phyloP scores from a whole-genome alignment of 305 asterid genomes.

The Fraxinus latifolia region DNA sequence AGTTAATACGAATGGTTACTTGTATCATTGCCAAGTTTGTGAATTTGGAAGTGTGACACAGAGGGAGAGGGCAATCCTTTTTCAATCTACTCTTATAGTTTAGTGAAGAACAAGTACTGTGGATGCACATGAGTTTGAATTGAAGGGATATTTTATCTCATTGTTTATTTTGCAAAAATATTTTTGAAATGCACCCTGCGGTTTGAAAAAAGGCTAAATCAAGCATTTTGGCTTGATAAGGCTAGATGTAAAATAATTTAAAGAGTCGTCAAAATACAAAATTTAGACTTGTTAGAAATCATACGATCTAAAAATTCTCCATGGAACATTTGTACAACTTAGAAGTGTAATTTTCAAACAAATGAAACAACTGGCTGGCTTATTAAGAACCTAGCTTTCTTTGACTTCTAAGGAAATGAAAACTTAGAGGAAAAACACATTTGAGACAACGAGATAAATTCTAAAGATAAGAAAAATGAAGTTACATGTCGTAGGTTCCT shows the following conservation, averaged over 20 bases:
- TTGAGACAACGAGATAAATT: neutral
- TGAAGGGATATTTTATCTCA: neutral
- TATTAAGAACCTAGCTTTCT: neutral
- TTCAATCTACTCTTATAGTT: neutral
- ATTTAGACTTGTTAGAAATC: neutral
- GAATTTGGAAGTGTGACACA: neutral
- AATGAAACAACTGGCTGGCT: neutral
- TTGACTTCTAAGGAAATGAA: neutral
- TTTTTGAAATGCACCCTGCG: neutral
- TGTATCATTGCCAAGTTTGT: neutral
- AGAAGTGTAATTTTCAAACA: neutral
- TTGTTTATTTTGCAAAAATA: neutral
- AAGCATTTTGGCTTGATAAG: neutral
- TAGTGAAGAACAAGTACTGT: neutral
- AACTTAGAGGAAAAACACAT: neutral
- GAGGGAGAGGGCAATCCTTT: neutral
- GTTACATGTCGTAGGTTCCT: neutral
- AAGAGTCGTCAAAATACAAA: neutral
- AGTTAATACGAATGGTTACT: neutral
- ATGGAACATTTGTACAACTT: neutral
- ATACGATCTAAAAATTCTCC: neutral
- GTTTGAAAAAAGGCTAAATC: neutral
- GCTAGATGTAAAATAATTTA: neutral
- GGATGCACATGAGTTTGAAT: slow-evolving; percentile 1
- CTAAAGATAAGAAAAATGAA: neutral